Evolutionary conservation across 345 rosid species (phyloP).

Genomic region (Salix purpurea): DNA sequence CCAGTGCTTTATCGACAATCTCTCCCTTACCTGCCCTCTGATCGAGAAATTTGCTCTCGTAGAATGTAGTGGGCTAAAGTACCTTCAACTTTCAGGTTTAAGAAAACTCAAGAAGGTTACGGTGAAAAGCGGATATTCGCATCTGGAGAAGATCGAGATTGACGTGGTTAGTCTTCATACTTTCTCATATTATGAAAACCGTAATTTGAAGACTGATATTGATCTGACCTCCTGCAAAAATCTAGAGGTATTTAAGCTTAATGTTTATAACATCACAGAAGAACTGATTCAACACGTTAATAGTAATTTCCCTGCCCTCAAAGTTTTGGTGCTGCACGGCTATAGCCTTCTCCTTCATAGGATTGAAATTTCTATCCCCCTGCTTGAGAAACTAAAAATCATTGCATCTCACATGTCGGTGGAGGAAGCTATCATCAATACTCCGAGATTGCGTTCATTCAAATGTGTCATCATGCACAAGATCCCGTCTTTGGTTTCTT

Average conservation of each 20-base stretch:
- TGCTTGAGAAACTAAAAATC: neutral
- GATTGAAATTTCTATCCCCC: neutral
- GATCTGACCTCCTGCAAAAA: neutral
- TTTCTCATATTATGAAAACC: neutral
- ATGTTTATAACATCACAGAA: neutral
- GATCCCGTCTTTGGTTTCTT: neutral
- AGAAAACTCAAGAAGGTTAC: neutral
- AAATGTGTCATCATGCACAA: neutral
- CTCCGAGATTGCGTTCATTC: neutral
- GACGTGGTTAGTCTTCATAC: neutral
- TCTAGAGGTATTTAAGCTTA: neutral
- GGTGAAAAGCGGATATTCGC: neutral
- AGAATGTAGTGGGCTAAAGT: neutral
- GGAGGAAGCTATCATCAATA: neutral
- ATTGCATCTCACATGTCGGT: too few relatives aligned
- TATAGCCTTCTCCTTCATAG: neutral
- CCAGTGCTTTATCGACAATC: neutral
- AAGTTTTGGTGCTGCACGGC: neutral
- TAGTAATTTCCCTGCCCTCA: neutral
- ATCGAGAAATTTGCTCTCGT: neutral
- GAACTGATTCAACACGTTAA: neutral
- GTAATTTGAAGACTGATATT: neutral
- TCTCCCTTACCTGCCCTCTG: neutral
- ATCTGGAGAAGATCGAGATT: neutral
- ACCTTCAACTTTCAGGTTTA: neutral